These are phyloP conservation scores for Rugonectria rugulosa DNA, from an alignment of 2,329 filamentous ascomycete species.

Conservation along the genomic window DNA sequence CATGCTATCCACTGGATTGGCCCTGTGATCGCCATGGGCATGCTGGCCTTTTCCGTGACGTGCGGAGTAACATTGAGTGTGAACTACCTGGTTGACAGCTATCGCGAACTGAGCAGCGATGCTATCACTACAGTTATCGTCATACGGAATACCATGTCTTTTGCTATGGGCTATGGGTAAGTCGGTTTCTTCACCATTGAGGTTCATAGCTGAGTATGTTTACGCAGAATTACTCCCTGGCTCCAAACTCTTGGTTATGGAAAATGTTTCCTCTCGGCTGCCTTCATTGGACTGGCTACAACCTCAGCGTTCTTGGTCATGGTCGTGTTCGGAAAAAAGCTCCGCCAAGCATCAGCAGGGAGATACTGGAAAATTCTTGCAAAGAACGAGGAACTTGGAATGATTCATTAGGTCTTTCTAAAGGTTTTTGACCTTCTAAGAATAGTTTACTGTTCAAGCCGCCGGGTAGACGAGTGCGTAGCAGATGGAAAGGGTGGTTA, in stretches of 20 bases:
- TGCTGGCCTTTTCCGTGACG: slow-evolving; percentile 44
- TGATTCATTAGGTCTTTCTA: no score
- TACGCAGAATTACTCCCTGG: slow-evolving; percentile 59
- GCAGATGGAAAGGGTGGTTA: no score
- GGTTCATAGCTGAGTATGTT: background rate
- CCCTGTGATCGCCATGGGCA: slow-evolving; percentile 50
- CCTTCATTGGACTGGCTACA: slow-evolving; percentile 49
- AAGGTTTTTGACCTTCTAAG: no score
- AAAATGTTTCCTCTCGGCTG: slow-evolving; percentile 52
- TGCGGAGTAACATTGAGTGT: slow-evolving; percentile 48
- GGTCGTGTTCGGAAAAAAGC: slow-evolving; percentile 58
- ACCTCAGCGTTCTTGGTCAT: slow-evolving; percentile 53
- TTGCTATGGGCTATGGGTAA: slow-evolving; percentile 44
- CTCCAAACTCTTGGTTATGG: slow-evolving; percentile 50
- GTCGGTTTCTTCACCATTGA: background rate
- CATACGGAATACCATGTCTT: slow-evolving; percentile 48
- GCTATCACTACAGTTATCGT: slow-evolving; percentile 50
- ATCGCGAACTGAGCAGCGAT: slow-evolving; percentile 50
- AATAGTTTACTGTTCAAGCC: no score
- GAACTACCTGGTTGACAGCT: slow-evolving; percentile 51
- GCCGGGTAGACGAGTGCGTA: no score
- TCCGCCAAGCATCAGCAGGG: no score
- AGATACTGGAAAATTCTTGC: slow-evolving; percentile 27
- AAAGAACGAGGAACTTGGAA: slow-evolving; percentile 28
- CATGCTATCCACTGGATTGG: slow-evolving; percentile 52